Evolutionary conservation across 2,329 filamentous ascomycete genomes (phyloP).

Genomic region (Elsinoe fawcettii): DNA sequence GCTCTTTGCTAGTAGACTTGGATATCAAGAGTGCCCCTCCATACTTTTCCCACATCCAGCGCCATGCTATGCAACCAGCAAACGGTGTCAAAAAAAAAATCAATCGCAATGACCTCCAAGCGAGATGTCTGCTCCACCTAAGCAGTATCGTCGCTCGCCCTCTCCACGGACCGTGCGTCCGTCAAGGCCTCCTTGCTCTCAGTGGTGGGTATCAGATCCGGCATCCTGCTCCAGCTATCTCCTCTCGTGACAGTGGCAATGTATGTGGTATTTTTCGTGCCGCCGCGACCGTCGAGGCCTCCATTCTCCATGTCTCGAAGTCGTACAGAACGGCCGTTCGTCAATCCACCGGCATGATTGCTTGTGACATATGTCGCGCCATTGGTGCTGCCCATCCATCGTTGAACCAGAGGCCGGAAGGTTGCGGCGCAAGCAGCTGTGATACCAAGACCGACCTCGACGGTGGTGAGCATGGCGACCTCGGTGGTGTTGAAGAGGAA

Average conservation of each 20-base stretch:
- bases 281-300: background rate
- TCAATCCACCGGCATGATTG: background rate
- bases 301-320: slow-evolving; percentile 1
- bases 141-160: background rate
- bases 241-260: slow-evolving; percentile 9
- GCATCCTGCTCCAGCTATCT: slow-evolving; percentile 8
- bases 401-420: slow-evolving; percentile 39
- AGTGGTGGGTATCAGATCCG: background rate
- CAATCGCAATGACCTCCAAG: no score
- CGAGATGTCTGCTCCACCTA: no score
- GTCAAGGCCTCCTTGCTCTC: slow-evolving; percentile 13
- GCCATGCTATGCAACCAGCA: slow-evolving; percentile 3
- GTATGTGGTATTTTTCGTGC: slow-evolving; percentile 6
- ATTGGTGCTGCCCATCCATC: background rate
- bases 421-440: slow-evolving; percentile 43
- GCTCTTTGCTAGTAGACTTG: background rate
- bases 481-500: slow-evolving; percentile 40
- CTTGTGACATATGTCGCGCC: background rate
- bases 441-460: slow-evolving; percentile 29
- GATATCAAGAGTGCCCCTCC: background rate
- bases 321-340: background rate
- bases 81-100: background rate
- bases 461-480: slow-evolving; percentile 29
- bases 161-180: slow-evolving; percentile 1
- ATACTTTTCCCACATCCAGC: background rate